Conservation (phyloP, 495 filamentous ascomycete genomes). For the Hypoxylon perforatum region DNA sequence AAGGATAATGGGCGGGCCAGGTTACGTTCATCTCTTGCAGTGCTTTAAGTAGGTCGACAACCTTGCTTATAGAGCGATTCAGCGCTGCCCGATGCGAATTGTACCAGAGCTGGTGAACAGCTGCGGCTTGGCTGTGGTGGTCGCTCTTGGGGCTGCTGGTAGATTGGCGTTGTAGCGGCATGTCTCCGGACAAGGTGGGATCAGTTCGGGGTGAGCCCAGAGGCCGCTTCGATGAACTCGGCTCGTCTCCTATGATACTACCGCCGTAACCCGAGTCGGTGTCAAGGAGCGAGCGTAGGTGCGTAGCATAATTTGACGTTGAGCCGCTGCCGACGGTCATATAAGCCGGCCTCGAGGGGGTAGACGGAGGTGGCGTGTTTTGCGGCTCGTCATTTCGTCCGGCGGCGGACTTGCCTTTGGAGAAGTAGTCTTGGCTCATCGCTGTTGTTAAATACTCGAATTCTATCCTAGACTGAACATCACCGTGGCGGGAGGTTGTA, state of each 20-base stretch:
- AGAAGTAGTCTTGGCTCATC: conserved; percentile 82
- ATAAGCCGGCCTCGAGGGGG: conserved; percentile 68
- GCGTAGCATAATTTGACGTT: conserved; percentile 75
- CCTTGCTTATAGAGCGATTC: conserved; percentile 82
- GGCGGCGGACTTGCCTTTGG: conserved; percentile 53
- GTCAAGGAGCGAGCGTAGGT: conserved; percentile 77
- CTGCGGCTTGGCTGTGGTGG: conserved; percentile 55
- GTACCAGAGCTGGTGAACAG: conserved; percentile 69
- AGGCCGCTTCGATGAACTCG: conserved; percentile 39
- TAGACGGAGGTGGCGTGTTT: conserved; percentile 32
- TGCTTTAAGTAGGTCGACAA: conserved; percentile 79
- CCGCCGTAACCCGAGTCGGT: conserved; percentile 93
- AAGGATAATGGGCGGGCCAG: conserved; percentile 97
- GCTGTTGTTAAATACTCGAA: conserved; percentile 40
- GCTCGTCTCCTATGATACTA: conserved; percentile 65
- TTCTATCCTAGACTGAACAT: conserved; percentile 23
- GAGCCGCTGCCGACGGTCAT: conserved; percentile 89
- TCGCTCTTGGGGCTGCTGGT: conserved; percentile 47
- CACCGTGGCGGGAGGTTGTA: conserved; percentile 3
- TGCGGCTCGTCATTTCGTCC: conserved; percentile 30
- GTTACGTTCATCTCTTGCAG: conserved; percentile 88
- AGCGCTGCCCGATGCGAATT: conserved; percentile 91
- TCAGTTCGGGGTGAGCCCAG: conserved; percentile 55
- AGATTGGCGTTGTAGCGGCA: conserved; percentile 56
- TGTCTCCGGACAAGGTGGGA: conserved; percentile 47